These are phyloP conservation scores for Microdochium bolleyi DNA, from an alignment of 2,329 filamentous ascomycete genomes.

Conservation along the genomic window DNA sequence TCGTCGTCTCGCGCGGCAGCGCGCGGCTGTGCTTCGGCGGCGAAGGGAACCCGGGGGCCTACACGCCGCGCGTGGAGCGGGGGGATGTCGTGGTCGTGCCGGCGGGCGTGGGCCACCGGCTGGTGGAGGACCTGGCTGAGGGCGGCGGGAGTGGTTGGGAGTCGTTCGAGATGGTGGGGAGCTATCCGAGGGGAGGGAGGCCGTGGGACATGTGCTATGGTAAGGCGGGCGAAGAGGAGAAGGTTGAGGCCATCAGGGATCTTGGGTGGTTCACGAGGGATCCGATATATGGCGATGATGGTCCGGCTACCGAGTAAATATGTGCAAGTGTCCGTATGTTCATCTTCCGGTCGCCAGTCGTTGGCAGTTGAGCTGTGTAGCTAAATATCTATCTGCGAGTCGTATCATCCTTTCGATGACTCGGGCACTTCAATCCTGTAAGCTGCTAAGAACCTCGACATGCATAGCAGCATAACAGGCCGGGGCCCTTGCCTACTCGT, in stretches of 20 bases:
- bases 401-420: too few relatives aligned
- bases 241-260: conserved; percentile 35
- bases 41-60: conserved; percentile 46
- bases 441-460: too few relatives aligned
- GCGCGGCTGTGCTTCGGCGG: conserved; percentile 61
- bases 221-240: conserved; percentile 42
- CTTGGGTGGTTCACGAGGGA: conserved; percentile 52
- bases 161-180: conserved; percentile 59
- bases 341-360: too few relatives aligned
- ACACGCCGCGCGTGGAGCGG: conserved; percentile 45
- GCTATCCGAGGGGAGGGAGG: conserved; percentile 47
- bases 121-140: conserved; percentile 48
- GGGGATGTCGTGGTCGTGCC: conserved; percentile 61
- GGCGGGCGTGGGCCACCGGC: conserved; percentile 56
- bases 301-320: conserved; percentile 25
- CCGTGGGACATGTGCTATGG: conserved; percentile 77
- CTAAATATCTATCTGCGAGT: too few relatives aligned
- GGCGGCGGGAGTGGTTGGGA: conserved; percentile 43
- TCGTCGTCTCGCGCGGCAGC: conserved; percentile 48
- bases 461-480: too few relatives aligned
- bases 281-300: conserved; percentile 49
- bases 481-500: too few relatives aligned
- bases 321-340: too few relatives aligned
- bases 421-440: too few relatives aligned
- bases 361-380: too few relatives aligned